These are phyloP conservation scores for Pyrenopolyporus hunteri DNA, from an alignment of 495 filamentous ascomycete species.

Conservation along the genomic window DNA sequence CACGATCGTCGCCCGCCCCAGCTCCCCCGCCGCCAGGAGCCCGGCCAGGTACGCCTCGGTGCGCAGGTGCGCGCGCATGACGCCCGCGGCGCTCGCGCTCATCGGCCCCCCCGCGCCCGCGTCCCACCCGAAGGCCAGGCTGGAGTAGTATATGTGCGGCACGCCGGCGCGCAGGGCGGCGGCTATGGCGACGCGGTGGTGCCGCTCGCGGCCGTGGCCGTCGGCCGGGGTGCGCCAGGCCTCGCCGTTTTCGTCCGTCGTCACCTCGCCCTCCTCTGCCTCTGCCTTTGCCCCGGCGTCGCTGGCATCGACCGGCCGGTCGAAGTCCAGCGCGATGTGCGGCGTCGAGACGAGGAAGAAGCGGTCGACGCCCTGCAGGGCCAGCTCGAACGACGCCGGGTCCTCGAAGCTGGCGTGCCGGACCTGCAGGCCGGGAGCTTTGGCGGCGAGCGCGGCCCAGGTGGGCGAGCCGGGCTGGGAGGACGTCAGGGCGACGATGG, in stretches of 20 bases:
- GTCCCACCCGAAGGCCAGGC: constrained; percentile 53
- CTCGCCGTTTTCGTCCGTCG: not conserved
- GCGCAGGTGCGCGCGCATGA: constrained; percentile 72
- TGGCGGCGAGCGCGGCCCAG: constrained; percentile 27
- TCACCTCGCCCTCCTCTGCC: no score
- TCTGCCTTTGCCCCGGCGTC: no score
- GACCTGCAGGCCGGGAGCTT: constrained; percentile 44
- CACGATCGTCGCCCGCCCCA: constrained; percentile 57
- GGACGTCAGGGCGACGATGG: constrained; percentile 50
- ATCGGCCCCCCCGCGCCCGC: not conserved
- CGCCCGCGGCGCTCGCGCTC: constrained; percentile 46
- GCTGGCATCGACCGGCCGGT: no score
- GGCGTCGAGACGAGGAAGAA: constrained; percentile 59
- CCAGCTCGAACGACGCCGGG: constrained; percentile 39
- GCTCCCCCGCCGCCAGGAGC: constrained; percentile 27
- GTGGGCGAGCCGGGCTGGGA: constrained; percentile 35
- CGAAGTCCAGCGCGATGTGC: constrained; percentile 36
- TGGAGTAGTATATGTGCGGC: constrained; percentile 70
- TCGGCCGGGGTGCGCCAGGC: no score
- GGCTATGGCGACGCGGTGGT: constrained; percentile 62
- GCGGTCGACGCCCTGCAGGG: constrained; percentile 50
- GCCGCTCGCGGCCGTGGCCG: constrained; percentile 47
- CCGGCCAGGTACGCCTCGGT: constrained; percentile 63
- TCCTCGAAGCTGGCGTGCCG: constrained; percentile 54
- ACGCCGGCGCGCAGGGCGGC: constrained; percentile 64